Base-by-base conservation (phyloP, 2,329 filamentous ascomycete genomes). In the Fusarium continuum region DNA sequence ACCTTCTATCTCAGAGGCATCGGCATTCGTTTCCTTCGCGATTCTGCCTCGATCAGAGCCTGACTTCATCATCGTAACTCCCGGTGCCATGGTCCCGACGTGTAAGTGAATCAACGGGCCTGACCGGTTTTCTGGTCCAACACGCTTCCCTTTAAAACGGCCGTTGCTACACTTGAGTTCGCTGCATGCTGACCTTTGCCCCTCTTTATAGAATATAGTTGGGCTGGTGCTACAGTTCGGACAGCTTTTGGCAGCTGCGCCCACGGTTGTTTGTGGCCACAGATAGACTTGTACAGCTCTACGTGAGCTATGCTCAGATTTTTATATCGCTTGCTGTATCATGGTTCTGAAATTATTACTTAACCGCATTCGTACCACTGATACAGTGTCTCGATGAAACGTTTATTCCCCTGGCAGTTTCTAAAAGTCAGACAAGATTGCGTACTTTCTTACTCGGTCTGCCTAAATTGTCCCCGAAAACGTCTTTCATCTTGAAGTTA, bases 11-110 rank as follows among this genome's bases (percentile, higher is more conserved):
- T 76, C 76, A 6, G 64, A 65, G 1, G 48, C 72, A 8, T 75
- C 67, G 1, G 70, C 43, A 2, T 45, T 23, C 0, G 65, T 45
- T 28, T 53, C 6, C 8, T 39, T 23, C 2, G 73, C 68, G 23
- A 78, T 57, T 1, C 44, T 17, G 41, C 80, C 77, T 9, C 79
- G 71, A 7, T 73, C 61, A 4, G 65, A 35, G 6, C 71, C 74
- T 9, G 72, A 72, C 43, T 76, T 79, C 56, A 80, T 75, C 1
- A 80, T 74, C 16, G 58, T 67, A 36, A 79, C 71, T 8, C 70
- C 76, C 1, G 77, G 78, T 1, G 69, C 77, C 6, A 80, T 70
- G 0, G 55, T 13, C 17, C 17, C 44, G 1, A 16, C 14, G 10
- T 49, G 46, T 9, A 40, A 19, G 8, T 26, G 25, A 16, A 23